phyloP scores from a whole-genome alignment of 306 rosid species.

The Trifolium fragiferum region DNA sequence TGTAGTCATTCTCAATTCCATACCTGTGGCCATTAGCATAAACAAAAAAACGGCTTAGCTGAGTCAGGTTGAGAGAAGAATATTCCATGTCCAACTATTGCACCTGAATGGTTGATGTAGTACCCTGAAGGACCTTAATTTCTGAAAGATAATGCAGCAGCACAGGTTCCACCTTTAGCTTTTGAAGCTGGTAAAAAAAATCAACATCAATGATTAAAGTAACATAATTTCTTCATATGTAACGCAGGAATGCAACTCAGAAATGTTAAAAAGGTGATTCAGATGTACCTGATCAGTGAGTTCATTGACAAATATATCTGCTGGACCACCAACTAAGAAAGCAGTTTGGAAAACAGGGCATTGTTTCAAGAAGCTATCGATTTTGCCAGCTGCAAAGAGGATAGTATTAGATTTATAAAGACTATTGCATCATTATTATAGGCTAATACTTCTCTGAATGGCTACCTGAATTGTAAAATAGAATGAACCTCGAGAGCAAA shows the following conservation, averaged over 20 bases:
- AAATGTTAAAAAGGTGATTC: slow-evolving; percentile 24
- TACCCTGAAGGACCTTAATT: slow-evolving; percentile 81
- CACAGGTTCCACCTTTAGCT: slow-evolving; percentile 95
- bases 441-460: slow-evolving; percentile 36
- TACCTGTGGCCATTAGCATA: slow-evolving; percentile 55
- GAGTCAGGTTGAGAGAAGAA: slow-evolving; percentile 33
- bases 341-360: slow-evolving; percentile 83
- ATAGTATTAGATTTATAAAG: slow-evolving; percentile 34
- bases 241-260: slow-evolving; percentile 12
- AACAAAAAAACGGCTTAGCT: slow-evolving; percentile 31
- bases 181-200: slow-evolving; percentile 74
- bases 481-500: slow-evolving; percentile 85
- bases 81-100: slow-evolving; percentile 34
- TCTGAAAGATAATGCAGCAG: slow-evolving; percentile 87
- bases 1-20: slow-evolving; percentile 95
- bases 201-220: not conserved
- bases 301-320: slow-evolving; percentile 88
- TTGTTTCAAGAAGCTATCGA: slow-evolving; percentile 78
- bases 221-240: slow-evolving; percentile 24
- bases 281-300: slow-evolving; percentile 85
- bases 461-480: slow-evolving; percentile 87
- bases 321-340: slow-evolving; percentile 80
- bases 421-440: slow-evolving; percentile 33
- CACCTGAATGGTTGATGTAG: slow-evolving; percentile 31
- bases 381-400: slow-evolving; percentile 70